Evolutionary conservation across 2,329 filamentous ascomycete genomes (phyloP).

Genomic region (Fonsecaea monophora): DNA sequence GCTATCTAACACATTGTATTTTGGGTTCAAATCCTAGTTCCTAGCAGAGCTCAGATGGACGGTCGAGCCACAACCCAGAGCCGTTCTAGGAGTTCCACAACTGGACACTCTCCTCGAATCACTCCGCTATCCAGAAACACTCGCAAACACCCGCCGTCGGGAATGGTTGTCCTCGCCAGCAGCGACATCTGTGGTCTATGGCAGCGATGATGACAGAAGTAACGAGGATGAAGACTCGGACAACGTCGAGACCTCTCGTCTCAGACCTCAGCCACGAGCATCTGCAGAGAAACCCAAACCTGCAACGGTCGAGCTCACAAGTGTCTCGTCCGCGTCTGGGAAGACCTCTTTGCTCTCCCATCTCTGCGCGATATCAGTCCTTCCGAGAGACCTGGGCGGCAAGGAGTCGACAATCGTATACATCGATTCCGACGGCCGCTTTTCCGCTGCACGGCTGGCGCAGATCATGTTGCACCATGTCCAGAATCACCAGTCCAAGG

Average conservation of each 20-base stretch:
- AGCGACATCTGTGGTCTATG: slow-evolving; percentile 2
- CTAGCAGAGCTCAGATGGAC: slow-evolving; percentile 48
- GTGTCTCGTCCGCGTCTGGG: slow-evolving; percentile 58
- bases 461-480: slow-evolving; percentile 44
- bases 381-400: slow-evolving; percentile 56
- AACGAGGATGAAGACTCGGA: slow-evolving; percentile 3
- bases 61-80: slow-evolving; percentile 31
- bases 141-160: slow-evolving; percentile 13
- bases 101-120: slow-evolving; percentile 55
- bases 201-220: slow-evolving; percentile 9
- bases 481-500: not conserved
- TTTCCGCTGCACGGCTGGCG: slow-evolving; percentile 59
- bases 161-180: slow-evolving; percentile 21
- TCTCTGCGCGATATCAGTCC: slow-evolving; percentile 58
- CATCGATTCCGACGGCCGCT: slow-evolving; percentile 63
- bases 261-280: not conserved
- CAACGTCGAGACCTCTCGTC: slow-evolving; percentile 1
- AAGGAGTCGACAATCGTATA: slow-evolving; percentile 60
- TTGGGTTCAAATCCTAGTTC: slow-evolving; percentile 44
- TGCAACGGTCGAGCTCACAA: slow-evolving; percentile 62
- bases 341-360: slow-evolving; percentile 67
- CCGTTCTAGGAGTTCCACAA: slow-evolving; percentile 52
- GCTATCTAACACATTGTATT: not conserved
- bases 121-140: slow-evolving; percentile 42
- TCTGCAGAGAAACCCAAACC: slow-evolving; percentile 30